Conservation (phyloP, 805 yeast genomes). For the Debaryomyces prosopidis region DNA sequence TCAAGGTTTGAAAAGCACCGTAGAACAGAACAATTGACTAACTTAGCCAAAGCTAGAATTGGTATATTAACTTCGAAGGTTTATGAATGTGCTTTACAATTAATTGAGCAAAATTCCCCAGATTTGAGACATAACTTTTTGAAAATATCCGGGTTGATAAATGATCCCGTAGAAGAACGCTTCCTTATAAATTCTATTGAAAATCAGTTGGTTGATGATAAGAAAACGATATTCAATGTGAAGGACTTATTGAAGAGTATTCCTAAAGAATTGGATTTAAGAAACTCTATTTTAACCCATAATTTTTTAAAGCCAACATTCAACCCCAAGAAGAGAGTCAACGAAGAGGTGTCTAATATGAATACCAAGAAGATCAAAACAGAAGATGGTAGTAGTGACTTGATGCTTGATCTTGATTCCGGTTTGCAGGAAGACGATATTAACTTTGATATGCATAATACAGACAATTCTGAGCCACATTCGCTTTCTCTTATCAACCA, state of each 20-base stretch:
- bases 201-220: conserved; percentile 32
- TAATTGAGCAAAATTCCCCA: conserved; percentile 60
- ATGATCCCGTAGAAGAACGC: conserved; percentile 46
- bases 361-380: conserved; percentile 22
- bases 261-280: conserved; percentile 43
- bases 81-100: conserved; percentile 55
- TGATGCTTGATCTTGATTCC: conserved; percentile 9
- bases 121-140: conserved; percentile 39
- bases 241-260: conserved; percentile 35
- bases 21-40: conserved; percentile 63
- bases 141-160: conserved; percentile 48
- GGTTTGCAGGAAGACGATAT: conserved; percentile 12
- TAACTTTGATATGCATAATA: conserved; percentile 7
- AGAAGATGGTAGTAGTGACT: conserved; percentile 31
- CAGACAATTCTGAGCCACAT: conserved; percentile 26
- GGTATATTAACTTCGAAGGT: conserved; percentile 70
- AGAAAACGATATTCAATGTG: conserved; percentile 34
- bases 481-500: conserved; percentile 45
- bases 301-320: conserved; percentile 38
- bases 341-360: conserved; percentile 14
- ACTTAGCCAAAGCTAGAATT: conserved; percentile 62
- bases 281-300: conserved; percentile 45
- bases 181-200: conserved; percentile 28
- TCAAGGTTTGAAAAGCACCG: conserved; percentile 66
- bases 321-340: conserved; percentile 17